Conservation (phyloP, 176 grass and related monocot species). For the Dactylis glomerata region DNA sequence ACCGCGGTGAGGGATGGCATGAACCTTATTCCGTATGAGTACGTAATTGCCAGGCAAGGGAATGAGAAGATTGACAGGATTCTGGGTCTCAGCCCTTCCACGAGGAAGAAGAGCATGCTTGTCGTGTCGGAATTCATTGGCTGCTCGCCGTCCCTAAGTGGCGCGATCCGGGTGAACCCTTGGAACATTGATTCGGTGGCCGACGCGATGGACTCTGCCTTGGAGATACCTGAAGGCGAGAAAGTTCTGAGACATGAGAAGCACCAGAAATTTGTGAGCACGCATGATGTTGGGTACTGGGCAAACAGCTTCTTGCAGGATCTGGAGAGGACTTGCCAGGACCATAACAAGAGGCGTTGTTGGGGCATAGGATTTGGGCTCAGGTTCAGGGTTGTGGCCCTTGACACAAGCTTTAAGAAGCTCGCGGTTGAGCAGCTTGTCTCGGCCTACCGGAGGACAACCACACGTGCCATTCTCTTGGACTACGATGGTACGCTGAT, state of each 20-base stretch:
- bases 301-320: slow-evolving; percentile 92
- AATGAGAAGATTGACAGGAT: slow-evolving; percentile 68
- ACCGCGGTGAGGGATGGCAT: slow-evolving; percentile 95
- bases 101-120: slow-evolving; percentile 81
- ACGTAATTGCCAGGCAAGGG: slow-evolving; percentile 80
- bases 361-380: slow-evolving; percentile 97
- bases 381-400: slow-evolving; percentile 76
- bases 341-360: slow-evolving; percentile 67
- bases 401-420: slow-evolving; percentile 90
- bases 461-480: slow-evolving; percentile 54
- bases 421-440: slow-evolving; percentile 76
- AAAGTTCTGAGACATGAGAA: slow-evolving; percentile 85
- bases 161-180: slow-evolving; percentile 79
- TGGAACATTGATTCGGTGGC: slow-evolving; percentile 90
- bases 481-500: slow-evolving; percentile 94
- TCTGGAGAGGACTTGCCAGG: slow-evolving; percentile 75
- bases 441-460: slow-evolving; percentile 69
- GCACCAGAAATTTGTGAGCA: slow-evolving; percentile 82
- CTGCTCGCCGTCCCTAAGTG: slow-evolving; percentile 88
- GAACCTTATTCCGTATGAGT: slow-evolving; percentile 96
- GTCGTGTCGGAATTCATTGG: slow-evolving; percentile 90
- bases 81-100: slow-evolving; percentile 40
- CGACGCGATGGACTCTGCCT: slow-evolving; percentile 82
- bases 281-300: slow-evolving; percentile 92
- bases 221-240: slow-evolving; percentile 70